phyloP scores from a whole-genome alignment of 169 alveolate genomes.

The Perkinsus marinus region DNA sequence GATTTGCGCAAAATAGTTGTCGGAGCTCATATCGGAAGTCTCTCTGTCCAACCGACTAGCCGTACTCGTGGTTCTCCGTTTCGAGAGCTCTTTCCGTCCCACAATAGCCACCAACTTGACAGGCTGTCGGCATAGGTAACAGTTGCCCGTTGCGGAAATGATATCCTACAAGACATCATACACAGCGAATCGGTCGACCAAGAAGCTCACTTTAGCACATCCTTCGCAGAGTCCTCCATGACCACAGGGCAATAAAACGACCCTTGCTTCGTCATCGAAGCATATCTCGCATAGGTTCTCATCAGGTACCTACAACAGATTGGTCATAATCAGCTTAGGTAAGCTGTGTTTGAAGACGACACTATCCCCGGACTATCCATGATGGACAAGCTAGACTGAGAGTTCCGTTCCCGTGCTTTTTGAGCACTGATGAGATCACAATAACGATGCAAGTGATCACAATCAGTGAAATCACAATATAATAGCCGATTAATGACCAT shows the following conservation, averaged over 20 bases:
- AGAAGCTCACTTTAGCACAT: background rate
- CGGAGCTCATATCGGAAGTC: background rate
- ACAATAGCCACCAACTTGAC: background rate
- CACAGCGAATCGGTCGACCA: background rate
- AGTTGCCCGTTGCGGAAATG: background rate
- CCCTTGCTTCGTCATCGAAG: background rate
- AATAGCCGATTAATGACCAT: no score
- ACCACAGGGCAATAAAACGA: background rate
- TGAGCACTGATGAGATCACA: no score
- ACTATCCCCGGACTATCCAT: background rate
- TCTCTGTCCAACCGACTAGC: background rate
- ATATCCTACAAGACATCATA: background rate
- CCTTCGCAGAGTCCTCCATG: background rate
- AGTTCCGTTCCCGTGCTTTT: no score
- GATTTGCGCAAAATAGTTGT: background rate
- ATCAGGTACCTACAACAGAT: background rate
- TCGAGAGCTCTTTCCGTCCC: background rate
- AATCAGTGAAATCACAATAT: no score
- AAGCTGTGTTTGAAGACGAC: background rate
- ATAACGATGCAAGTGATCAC: no score
- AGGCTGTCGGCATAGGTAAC: background rate
- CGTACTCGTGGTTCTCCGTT: background rate
- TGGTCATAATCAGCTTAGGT: no score
- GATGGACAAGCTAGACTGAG: no score
- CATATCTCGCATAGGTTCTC: background rate